These are phyloP conservation scores for Coniochaeta hoffmannii DNA, from an alignment of 2,329 filamentous ascomycete species.

Conservation along the genomic window DNA sequence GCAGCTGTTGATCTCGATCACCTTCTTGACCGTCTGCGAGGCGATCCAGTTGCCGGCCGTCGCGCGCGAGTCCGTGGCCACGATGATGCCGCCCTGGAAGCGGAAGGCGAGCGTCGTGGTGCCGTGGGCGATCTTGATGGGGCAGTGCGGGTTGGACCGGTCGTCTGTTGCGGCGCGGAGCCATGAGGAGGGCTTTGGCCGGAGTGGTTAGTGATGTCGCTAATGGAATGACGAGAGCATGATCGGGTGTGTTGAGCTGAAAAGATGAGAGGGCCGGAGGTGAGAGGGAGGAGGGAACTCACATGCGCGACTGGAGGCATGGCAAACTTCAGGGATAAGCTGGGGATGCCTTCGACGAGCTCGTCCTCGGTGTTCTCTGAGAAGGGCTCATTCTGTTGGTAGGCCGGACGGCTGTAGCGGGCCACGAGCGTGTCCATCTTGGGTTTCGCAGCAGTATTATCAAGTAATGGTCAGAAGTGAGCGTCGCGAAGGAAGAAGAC, in stretches of 20 bases:
- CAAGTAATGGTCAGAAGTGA: background rate
- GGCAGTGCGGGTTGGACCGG: conserved; percentile 90
- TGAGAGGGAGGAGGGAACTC: no score
- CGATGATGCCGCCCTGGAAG: conserved; percentile 97
- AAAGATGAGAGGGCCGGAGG: background rate
- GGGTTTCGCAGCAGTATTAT: conserved; percentile 9
- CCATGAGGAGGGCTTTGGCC: conserved; percentile 67
- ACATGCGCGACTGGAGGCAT: conserved; percentile 90
- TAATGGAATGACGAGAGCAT: conserved; percentile 3
- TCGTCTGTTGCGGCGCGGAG: conserved; percentile 96
- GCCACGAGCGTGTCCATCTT: conserved; percentile 89
- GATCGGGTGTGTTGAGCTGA: background rate
- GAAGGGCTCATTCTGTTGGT: conserved; percentile 64
- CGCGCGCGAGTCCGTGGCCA: conserved; percentile 94
- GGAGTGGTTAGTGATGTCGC: background rate
- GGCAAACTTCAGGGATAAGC: conserved; percentile 85
- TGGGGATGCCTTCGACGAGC: conserved; percentile 60
- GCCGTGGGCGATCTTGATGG: conserved; percentile 98
- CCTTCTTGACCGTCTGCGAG: conserved; percentile 99
- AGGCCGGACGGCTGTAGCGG: conserved; percentile 76
- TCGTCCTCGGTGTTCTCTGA: conserved; percentile 68
- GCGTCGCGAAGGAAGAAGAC: background rate
- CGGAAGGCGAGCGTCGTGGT: conserved; percentile 97
- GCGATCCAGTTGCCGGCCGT: conserved; percentile 99
- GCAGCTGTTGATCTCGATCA: conserved; percentile 95